Base-by-base conservation (phyloP, 495 filamentous ascomycete species). In the Cercophora scortea region DNA sequence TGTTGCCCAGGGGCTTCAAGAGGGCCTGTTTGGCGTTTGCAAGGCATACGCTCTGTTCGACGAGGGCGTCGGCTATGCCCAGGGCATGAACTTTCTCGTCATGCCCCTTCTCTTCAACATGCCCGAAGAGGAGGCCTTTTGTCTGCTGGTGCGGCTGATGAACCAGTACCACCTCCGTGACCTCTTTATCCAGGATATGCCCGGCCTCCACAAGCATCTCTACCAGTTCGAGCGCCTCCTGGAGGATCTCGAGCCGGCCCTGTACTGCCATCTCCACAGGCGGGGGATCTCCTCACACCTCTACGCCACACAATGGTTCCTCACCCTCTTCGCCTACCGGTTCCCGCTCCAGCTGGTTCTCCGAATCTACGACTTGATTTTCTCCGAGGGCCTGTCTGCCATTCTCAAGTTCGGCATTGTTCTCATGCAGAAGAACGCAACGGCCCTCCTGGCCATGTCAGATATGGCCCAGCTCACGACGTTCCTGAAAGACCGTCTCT, bases 71-170 rank as follows among this genome's bases (percentile, higher is more conserved):
- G 91, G 93, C 13, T 99, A 99, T 71, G 93, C 93, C 6, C 93
- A 99, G 65, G 93, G 93, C 54, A 97, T 99, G 87, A 99, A 96
- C 56, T 99, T 99, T 62, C 82, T 99, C 48, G 87, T 86, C 15
- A 97, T 96, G 87, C 93, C 94, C n/a, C 67, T 99, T 33, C 77
- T 99, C 6, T 95, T 99, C 68, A 97, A 96, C 64, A 96, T 96
- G 91, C 88, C 91, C 4, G 94, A 96, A 69, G 90, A 91, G 57
- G 93, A 99, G 70, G 91, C 93, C 0, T 99, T 99, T 62, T 87
- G 88, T 58, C 78, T 99, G 42, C 79, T 99, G 18, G 89, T 96
- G 10, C 84, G 87, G 54, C 71, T 99, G 45, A 99, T 99, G 93
- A 94, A 94, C 66, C 88, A 96, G 53, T 97, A 97, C 64, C 82